Base-by-base conservation (phyloP, 225 moss, liverwort and hornwort species). In the Bryum argenteum region DNA sequence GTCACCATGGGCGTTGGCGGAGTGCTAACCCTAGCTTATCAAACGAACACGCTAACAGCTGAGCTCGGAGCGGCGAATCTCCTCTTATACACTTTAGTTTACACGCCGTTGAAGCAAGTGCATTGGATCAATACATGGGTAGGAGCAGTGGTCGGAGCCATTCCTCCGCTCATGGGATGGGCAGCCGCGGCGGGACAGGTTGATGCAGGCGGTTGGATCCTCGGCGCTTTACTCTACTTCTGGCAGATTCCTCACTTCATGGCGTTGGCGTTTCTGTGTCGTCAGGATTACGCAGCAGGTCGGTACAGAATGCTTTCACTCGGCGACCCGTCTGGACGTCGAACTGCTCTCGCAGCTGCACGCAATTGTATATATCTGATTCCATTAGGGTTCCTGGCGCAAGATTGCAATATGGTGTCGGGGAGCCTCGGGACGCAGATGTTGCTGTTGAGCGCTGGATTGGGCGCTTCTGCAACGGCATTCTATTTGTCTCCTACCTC, bases 161-260 rank as follows among this genome's bases (percentile, higher is more conserved):
- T 97, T 73, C 96, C 96, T 33, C 96, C 96, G 17, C 82, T 97
- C 24, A 91, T 97, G 87, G 96, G 96, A 76, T 92, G 84, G 78
- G 84, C 91, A 45, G 93, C 90, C 24, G 94, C 91, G 22, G 58
- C 91, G 3, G 88, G 90, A 43, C 84, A 83, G 51, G 56, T 94
- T 11, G 90, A 91, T 61, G 67, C 79, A 2, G 87, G 91, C 14
- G 90, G 89, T 33, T 94, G 93, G 93, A 85, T 97, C 22, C 86
- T 91, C 15, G 93, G 90, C 14, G 84, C 83, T 7, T 83, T 70
- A 9, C 59, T 97, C 7, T 97, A 94, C 39, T 97, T 97, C 41
- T 97, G 94, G 96, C 96, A 97, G 76, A 86, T 97, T 71, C 91
- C 96, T 21, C 96, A 97, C 72, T 97, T 97, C 58, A 97, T 97